Evolutionary conservation across 352 stramenopile genomes (phyloP), one percentile per base, ranked within the genome.

Genomic region (Elongisporangium undulatum): DNA sequence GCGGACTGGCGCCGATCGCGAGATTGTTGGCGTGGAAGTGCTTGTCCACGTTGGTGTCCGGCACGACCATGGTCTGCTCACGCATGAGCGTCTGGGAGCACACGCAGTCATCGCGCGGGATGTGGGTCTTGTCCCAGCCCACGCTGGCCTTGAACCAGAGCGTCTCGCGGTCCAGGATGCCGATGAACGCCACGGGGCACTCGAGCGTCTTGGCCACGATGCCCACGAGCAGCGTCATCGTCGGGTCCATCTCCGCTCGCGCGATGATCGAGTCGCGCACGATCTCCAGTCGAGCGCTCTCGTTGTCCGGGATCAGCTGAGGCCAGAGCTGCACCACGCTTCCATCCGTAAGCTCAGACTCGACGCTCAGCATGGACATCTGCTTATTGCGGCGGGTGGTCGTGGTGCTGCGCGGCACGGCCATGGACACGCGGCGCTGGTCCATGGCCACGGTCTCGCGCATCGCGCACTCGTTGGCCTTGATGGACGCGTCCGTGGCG

Each of bases 311-410:
- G 17, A 79, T 66, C 12, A 68, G 75, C 56, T 73, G 68, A 5
- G 79, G 78, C 79, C 82, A 88, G 12, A 88, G 68, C 63, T 89
- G 82, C 45, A 89, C 80, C 22, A 87, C 71, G 53, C 71, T 87
- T 19, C 77, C 82, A 20, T 65, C 68, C 23, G 77, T 89, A 19
- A 89, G 64, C 5, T 87, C 77, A 51, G 74, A 90, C 41, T 90
- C 74, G 51, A 82, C 70, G 57, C 77, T 87, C 16, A 82, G 59
- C 51, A 87, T 67, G 8, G 79, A 85, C 45, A 72, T 57, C 53
- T 82, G 75, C 55, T 85, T 85, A 19, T 63, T 39, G 6, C 68
- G 61, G 50, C 62, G 51, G 34, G 52, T 9, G 29, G 9, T 41
- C 19, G 24, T 57, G 7, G 5, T 62, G 24, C 49, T 53, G 16